Evolutionary conservation across 2,329 filamentous ascomycete genomes (phyloP).

Genomic region (Didymella segeticola): DNA sequence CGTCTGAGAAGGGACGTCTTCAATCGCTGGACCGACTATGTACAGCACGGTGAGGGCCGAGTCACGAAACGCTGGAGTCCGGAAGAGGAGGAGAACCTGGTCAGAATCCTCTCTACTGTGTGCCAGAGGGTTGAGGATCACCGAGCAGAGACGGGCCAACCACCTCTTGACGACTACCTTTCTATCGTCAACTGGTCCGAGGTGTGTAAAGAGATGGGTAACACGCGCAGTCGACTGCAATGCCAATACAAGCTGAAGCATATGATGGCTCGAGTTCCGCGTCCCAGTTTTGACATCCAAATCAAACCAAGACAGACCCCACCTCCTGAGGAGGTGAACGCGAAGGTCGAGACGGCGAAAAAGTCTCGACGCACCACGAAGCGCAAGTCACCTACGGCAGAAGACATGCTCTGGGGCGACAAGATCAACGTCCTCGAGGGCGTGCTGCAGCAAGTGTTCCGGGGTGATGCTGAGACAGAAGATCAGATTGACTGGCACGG

Average conservation of each 20-base stretch:
- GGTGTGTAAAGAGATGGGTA: slow-evolving; percentile 68
- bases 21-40: slow-evolving; percentile 73
- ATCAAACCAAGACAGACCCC: slow-evolving; percentile 17
- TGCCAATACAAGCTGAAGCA: slow-evolving; percentile 71
- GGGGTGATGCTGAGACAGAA: slow-evolving; percentile 23
- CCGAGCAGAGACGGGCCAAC: slow-evolving; percentile 24
- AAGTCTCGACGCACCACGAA: slow-evolving; percentile 1
- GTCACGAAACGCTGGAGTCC: slow-evolving; percentile 65
- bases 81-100: slow-evolving; percentile 65
- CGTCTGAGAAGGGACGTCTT: slow-evolving; percentile 70
- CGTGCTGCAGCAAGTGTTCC: slow-evolving; percentile 25
- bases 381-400: slow-evolving; percentile 19
- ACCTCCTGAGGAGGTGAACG: not conserved
- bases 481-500: slow-evolving; percentile 48
- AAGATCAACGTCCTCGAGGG: slow-evolving; percentile 50
- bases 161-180: slow-evolving; percentile 49
- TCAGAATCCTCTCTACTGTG: slow-evolving; percentile 61
- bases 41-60: slow-evolving; percentile 63
- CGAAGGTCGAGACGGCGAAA: not conserved
- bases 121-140: slow-evolving; percentile 53
- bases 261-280: slow-evolving; percentile 17
- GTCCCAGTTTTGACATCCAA: slow-evolving; percentile 20
- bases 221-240: slow-evolving; percentile 69
- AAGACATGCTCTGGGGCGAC: slow-evolving; percentile 51
- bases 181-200: slow-evolving; percentile 69